Percentiles rank a stretch among this genome's conserved stretches.
These are phyloP conservation scores for Lepidopterella palustris DNA, from an alignment of 495 filamentous ascomycete species.

Conservation along the genomic window DNA sequence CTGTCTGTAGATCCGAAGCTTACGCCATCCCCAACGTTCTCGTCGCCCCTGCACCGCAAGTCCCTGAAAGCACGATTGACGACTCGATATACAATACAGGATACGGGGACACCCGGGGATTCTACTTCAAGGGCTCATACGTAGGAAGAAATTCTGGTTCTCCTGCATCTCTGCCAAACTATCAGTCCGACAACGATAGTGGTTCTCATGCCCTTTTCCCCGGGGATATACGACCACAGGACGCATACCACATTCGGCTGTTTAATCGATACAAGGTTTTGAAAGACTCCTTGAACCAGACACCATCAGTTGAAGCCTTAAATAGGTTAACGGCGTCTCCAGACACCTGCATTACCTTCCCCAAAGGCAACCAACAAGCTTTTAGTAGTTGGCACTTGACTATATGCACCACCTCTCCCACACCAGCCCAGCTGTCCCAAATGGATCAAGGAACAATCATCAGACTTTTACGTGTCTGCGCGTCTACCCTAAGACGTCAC, in stretches of 20 bases:
- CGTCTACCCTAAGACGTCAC: slow-evolving; percentile 42
- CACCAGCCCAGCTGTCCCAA: slow-evolving; percentile 59
- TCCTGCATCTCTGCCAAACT: neutral
- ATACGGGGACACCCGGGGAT: slow-evolving; percentile 49
- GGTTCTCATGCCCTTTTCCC: slow-evolving; percentile 12
- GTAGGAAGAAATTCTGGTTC: too few relatives aligned
- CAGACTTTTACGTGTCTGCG: slow-evolving; percentile 42
- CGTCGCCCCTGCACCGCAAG: slow-evolving; percentile 3
- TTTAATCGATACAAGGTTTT: slow-evolving; percentile 53
- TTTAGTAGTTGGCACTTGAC: slow-evolving; percentile 47
- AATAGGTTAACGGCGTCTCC: neutral
- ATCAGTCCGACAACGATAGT: slow-evolving; percentile 14
- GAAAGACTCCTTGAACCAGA: slow-evolving; percentile 33
- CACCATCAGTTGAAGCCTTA: neutral
- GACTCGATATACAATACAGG: slow-evolving; percentile 26
- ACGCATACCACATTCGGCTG: slow-evolving; percentile 58
- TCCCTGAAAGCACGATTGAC: slow-evolving; percentile 14
- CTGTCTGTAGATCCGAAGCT: slow-evolving; percentile 13
- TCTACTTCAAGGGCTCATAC: slow-evolving; percentile 68
- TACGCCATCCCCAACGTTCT: slow-evolving; percentile 14
- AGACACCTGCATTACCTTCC: slow-evolving; percentile 1
- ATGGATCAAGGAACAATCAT: slow-evolving; percentile 60
- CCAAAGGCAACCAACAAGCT: slow-evolving; percentile 43
- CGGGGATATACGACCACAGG: slow-evolving; percentile 40
- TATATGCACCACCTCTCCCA: slow-evolving; percentile 51